Evolutionary conservation across 352 stramenopile genomes (phyloP).

Genomic region (Phytophthora rubi): DNA sequence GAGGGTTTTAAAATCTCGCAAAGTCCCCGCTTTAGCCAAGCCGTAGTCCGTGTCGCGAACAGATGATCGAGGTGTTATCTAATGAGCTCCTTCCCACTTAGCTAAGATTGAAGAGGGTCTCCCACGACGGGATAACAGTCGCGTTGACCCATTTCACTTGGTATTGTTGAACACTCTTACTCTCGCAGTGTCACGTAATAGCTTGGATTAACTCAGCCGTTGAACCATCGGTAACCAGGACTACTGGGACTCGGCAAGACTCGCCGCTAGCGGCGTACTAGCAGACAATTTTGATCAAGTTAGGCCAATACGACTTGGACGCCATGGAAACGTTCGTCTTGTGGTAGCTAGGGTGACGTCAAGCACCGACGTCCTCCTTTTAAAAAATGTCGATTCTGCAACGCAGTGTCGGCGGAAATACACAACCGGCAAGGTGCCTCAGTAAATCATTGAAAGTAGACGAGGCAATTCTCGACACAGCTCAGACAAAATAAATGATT

Average conservation of each 20-base stretch:
- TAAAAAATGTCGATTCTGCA: conserved; percentile 17
- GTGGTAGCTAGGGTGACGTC: conserved; percentile 11
- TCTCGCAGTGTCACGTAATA: conserved; percentile 4
- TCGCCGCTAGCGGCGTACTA: conserved; percentile 24
- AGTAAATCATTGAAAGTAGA: conserved; percentile 15
- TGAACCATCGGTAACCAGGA: conserved; percentile 10
- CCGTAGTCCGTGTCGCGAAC: neutral
- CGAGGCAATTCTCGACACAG: neutral
- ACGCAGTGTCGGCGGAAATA: conserved; percentile 1
- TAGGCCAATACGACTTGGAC: conserved; percentile 9
- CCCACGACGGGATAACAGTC: conserved; percentile 1
- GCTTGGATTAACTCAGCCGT: conserved; percentile 6
- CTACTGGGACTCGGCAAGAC: conserved; percentile 14
- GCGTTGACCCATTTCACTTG: conserved; percentile 10
- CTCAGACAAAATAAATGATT: too few relatives aligned
- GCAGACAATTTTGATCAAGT: conserved; percentile 12
- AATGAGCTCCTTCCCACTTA: conserved; percentile 4
- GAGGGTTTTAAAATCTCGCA: neutral
- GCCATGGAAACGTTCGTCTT: conserved; percentile 17
- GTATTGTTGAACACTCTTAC: conserved; percentile 14
- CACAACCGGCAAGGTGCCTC: conserved; percentile 13
- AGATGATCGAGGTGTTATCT: conserved; percentile 5
- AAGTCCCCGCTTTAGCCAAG: neutral
- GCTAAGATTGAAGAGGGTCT: conserved; percentile 2
- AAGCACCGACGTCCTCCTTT: conserved; percentile 8